These are phyloP conservation scores for Hanseniaspora opuntiae DNA, from an alignment of 805 yeast genomes.

Conservation along the genomic window DNA sequence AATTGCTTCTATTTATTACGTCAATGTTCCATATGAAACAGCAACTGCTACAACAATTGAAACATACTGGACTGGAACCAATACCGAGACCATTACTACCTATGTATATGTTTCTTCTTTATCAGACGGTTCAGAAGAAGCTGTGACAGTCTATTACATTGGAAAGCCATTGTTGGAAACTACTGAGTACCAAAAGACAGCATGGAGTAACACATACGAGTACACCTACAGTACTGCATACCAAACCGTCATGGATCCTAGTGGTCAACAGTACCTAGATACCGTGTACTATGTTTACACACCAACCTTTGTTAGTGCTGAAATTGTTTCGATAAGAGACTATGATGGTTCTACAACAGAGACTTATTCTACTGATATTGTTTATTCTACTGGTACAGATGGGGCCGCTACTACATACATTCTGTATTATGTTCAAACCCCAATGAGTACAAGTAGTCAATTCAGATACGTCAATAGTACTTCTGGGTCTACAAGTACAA, in stretches of 20 bases:
- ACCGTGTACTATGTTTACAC: conserved; percentile 14
- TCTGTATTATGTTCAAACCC: conserved; percentile 15
- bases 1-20: conserved; percentile 3
- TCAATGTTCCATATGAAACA: conserved; percentile 10
- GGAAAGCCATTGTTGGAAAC: conserved; percentile 1
- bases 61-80: neutral
- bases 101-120: conserved; percentile 3
- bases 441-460: neutral
- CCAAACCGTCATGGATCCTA: conserved; percentile 13
- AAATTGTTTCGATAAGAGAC: conserved; percentile 2
- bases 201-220: conserved; percentile 1
- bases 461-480: neutral
- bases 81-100: conserved; percentile 3
- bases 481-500: neutral
- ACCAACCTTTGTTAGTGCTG: conserved; percentile 11
- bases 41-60: neutral
- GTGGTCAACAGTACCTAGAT: conserved; percentile 11
- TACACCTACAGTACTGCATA: conserved; percentile 13
- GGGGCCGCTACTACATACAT: conserved; percentile 13
- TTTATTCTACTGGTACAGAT: conserved; percentile 13
- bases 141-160: conserved; percentile 3
- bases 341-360: conserved; percentile 12
- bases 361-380: conserved; percentile 12
- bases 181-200: neutral
- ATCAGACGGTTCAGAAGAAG: conserved; percentile 8